These are phyloP conservation scores for Diutina sp. DNA, from an alignment of 1,139 yeast genomes.

Conservation along the genomic window DNA sequence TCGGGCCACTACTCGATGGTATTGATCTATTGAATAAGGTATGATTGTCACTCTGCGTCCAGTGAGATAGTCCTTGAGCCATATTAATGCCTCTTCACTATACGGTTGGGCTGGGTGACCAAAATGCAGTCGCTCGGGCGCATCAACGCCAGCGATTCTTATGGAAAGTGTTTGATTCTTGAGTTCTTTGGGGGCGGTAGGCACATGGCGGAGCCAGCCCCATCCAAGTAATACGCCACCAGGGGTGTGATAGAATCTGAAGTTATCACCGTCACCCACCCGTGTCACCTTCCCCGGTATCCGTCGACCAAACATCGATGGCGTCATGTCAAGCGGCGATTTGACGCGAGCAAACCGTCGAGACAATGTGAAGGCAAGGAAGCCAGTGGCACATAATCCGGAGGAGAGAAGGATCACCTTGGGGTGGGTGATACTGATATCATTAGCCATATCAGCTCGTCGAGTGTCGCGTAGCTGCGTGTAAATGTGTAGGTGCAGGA, in stretches of 20 bases:
- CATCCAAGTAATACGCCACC: constrained; percentile 85
- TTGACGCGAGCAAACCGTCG: not conserved
- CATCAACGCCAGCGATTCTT: constrained; percentile 87
- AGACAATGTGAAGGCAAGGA: not conserved
- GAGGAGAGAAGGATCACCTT: not conserved
- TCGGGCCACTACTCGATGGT: constrained; percentile 77
- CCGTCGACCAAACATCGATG: not conserved
- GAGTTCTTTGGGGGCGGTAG: constrained; percentile 26
- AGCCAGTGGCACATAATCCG: not conserved
- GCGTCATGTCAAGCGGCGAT: not conserved
- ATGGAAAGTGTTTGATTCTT: constrained; percentile 53
- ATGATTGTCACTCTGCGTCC: constrained; percentile 61
- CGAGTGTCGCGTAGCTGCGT: not conserved
- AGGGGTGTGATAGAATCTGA: constrained; percentile 85
- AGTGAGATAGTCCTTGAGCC: constrained; percentile 55
- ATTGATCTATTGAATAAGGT: constrained; percentile 79
- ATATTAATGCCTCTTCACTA: constrained; percentile 69
- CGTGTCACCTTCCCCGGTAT: constrained; percentile 77
- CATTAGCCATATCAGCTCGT: not conserved
- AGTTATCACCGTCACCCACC: constrained; percentile 96
- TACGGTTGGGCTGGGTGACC: constrained; percentile 90
- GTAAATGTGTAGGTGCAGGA: not conserved
- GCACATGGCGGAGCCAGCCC: constrained; percentile 71
- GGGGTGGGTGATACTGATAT: not conserved
- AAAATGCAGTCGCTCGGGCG: constrained; percentile 92